These are phyloP conservation scores for Entoloma clypeatum DNA, from an alignment of 1,284 basidiomycete genomes.

Conservation along the genomic window DNA sequence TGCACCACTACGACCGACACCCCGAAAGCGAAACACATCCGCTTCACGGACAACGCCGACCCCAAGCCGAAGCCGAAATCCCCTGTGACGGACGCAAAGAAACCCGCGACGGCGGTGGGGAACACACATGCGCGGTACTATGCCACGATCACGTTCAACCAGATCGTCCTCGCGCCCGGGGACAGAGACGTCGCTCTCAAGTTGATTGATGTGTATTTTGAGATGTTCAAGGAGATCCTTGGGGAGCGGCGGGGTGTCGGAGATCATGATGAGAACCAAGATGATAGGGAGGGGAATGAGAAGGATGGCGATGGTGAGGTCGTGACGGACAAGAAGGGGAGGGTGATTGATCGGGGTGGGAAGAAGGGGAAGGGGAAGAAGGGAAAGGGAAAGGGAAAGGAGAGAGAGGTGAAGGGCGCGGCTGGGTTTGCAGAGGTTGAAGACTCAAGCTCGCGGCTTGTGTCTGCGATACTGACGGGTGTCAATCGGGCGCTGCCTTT, in stretches of 20 bases:
- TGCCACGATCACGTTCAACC: conserved; percentile 90
- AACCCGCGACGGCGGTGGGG: conserved; percentile 24
- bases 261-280: conserved; percentile 30
- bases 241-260: conserved; percentile 49
- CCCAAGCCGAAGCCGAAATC: conserved; percentile 28
- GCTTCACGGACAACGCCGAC: conserved; percentile 35
- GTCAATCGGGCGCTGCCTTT: conserved; percentile 96
- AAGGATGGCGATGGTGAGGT: conserved; percentile 32
- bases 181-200: conserved; percentile 80
- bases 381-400: conserved; percentile 37
- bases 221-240: conserved; percentile 88
- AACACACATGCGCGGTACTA: conserved; percentile 83
- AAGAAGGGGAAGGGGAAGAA: conserved; percentile 37
- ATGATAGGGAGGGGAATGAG: conserved; percentile 31
- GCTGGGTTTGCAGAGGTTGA: conserved; percentile 72
- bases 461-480: conserved; percentile 91
- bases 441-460: conserved; percentile 78
- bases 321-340: conserved; percentile 42
- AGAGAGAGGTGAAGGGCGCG: conserved; percentile 47
- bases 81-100: too few species aligned
- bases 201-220: conserved; percentile 91
- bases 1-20: conserved; percentile 30
- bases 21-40: conserved; percentile 37
- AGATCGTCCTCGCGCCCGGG: conserved; percentile 74
- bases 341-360: conserved; percentile 31